Evolutionary conservation across 108 stramenopile genomes (phyloP).

Genomic region (Thalassiosira profunda): DNA sequence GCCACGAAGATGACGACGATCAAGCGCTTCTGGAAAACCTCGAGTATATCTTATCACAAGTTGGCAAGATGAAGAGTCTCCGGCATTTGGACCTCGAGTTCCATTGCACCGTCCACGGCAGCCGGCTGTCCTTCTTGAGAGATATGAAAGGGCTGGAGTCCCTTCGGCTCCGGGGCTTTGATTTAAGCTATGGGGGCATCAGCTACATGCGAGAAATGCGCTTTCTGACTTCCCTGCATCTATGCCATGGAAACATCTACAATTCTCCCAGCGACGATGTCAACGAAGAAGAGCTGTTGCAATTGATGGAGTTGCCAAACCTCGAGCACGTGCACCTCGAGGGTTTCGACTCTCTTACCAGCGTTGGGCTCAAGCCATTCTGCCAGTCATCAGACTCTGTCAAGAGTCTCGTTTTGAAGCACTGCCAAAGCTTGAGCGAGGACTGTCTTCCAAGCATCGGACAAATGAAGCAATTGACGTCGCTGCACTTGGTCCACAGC

Average conservation of each 20-base stretch:
- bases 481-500: slow-evolving; percentile 40
- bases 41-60: slow-evolving; percentile 11
- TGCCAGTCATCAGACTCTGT: slow-evolving; percentile 1
- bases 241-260: slow-evolving; percentile 49
- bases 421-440: slow-evolving; percentile 40
- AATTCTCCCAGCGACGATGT: slow-evolving; percentile 42
- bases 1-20: slow-evolving; percentile 25
- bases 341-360: slow-evolving; percentile 40
- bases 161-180: slow-evolving; percentile 40
- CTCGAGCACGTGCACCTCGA: slow-evolving; percentile 31
- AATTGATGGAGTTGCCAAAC: slow-evolving; percentile 23
- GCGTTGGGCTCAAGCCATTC: slow-evolving; percentile 28
- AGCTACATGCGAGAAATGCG: slow-evolving; percentile 4
- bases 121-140: slow-evolving; percentile 26
- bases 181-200: slow-evolving; percentile 37
- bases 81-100: slow-evolving; percentile 33
- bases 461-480: slow-evolving; percentile 23
- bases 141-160: slow-evolving; percentile 12
- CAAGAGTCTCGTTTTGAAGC: slow-evolving; percentile 23
- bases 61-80: slow-evolving; percentile 20
- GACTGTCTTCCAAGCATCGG: slow-evolving; percentile 35
- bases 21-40: slow-evolving; percentile 11
- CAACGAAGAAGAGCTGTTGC: slow-evolving; percentile 26
- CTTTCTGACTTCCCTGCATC: slow-evolving; percentile 21
- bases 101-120: slow-evolving; percentile 25